Conservation (phyloP, 108 stramenopile genomes). For the Hondaea fermentalgiana region DNA sequence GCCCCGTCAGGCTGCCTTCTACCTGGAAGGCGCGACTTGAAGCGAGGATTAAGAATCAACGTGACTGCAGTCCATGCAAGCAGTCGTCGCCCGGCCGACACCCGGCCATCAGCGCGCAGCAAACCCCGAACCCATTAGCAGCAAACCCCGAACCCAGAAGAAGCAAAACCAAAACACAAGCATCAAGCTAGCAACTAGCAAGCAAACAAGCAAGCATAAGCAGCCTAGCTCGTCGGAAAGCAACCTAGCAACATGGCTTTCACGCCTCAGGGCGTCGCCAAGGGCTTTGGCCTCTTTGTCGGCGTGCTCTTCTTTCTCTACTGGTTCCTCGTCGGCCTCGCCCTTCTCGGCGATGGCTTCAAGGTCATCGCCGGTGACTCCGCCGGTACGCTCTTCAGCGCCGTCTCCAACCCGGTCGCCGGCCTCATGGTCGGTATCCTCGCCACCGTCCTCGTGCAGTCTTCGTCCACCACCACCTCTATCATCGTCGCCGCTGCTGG, state of each 20-base stretch:
- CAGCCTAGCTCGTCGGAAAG: no score
- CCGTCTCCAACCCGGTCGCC: slow-evolving; percentile 67
- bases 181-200: no score
- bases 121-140: no score
- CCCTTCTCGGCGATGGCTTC: slow-evolving; percentile 64
- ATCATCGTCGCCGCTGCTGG: slow-evolving; percentile 72
- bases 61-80: no score
- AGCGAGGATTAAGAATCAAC: no score
- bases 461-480: slow-evolving; percentile 73
- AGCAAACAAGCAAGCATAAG: no score
- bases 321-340: slow-evolving; percentile 72
- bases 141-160: background rate
- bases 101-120: no score
- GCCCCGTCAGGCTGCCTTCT: no score
- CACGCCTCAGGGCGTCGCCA: slow-evolving; percentile 51
- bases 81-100: no score
- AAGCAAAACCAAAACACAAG: no score
- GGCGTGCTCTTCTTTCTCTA: slow-evolving; percentile 67
- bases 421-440: slow-evolving; percentile 69
- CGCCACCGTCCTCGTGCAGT: slow-evolving; percentile 71
- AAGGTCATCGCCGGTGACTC: slow-evolving; percentile 70
- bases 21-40: no score
- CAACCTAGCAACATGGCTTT: slow-evolving; percentile 17
- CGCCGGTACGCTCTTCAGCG: slow-evolving; percentile 65
- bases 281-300: slow-evolving; percentile 44